A percentile compares a stretch with the other conserved stretches of the same genome.
Conservation (phyloP, 176 grass and related monocot species). For the Canna indica region DNA sequence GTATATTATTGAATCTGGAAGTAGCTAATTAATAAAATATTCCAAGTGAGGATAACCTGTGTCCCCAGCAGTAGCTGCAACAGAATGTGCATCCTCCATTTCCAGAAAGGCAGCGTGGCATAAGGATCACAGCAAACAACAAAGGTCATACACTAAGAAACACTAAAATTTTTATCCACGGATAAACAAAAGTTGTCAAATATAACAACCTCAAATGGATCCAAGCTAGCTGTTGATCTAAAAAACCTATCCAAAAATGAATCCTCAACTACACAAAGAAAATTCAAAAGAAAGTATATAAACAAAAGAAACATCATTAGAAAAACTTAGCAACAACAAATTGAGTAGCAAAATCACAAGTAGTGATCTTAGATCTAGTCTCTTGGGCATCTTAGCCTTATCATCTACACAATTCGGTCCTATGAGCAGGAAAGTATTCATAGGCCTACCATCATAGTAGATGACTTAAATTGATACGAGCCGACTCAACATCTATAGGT, state of each 20-base stretch:
- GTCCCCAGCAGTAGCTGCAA: conserved; percentile 62
- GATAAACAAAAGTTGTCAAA: not conserved
- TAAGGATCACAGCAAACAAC: not conserved
- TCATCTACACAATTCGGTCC: too few species aligned
- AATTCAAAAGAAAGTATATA: conserved; percentile 8
- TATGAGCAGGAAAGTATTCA: too few species aligned
- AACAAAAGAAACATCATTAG: too few species aligned
- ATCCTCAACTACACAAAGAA: conserved; percentile 54
- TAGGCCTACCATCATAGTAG: too few species aligned
- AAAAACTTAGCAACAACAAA: too few species aligned
- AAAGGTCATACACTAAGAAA: conserved; percentile 6
- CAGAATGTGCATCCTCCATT: conserved; percentile 88
- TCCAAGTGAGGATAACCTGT: too few species aligned
- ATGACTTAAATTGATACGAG: too few species aligned
- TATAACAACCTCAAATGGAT: conserved; percentile 66
- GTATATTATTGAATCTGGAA: too few species aligned
- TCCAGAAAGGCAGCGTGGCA: conserved; percentile 65
- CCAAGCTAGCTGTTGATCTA: conserved; percentile 53
- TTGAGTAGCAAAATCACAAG: too few species aligned
- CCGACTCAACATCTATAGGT: too few species aligned
- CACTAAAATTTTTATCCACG: not conserved
- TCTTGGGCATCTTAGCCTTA: too few species aligned
- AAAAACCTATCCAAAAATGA: conserved; percentile 92
- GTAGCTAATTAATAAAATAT: not conserved
- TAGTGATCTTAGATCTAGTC: too few species aligned